These are phyloP conservation scores for Lactarius quietus DNA, from an alignment of 768 basidiomycete species.

Conservation along the genomic window DNA sequence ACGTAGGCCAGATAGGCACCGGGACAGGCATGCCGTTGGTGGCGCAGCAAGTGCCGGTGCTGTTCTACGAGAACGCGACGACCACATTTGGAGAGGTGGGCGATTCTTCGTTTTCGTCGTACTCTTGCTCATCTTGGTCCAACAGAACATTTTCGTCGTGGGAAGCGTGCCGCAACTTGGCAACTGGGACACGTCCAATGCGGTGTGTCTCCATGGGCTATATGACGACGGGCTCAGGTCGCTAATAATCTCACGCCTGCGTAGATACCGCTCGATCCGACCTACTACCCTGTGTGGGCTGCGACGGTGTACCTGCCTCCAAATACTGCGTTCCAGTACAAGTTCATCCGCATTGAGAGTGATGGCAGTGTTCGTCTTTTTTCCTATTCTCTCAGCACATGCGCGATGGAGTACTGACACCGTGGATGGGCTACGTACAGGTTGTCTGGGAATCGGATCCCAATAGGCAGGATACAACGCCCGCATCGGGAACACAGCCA, in stretches of 20 bases:
- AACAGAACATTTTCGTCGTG: slow-evolving; percentile 56
- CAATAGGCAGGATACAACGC: slow-evolving; percentile 47
- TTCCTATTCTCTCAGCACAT: background rate
- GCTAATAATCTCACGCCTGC: background rate
- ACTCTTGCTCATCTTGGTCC: background rate
- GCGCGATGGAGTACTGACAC: slow-evolving; percentile 31
- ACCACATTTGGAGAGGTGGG: slow-evolving; percentile 56
- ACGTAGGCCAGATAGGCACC: slow-evolving; percentile 23
- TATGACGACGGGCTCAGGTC: background rate
- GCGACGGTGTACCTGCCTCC: slow-evolving; percentile 49
- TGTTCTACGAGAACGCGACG: slow-evolving; percentile 51
- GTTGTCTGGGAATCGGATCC: slow-evolving; percentile 63
- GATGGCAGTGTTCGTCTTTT: slow-evolving; percentile 43
- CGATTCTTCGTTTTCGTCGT: background rate
- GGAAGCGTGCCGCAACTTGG: slow-evolving; percentile 56
- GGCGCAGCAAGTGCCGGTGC: slow-evolving; percentile 10
- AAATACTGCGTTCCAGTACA: slow-evolving; percentile 51
- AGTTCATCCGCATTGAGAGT: slow-evolving; percentile 55
- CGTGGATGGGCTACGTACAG: background rate
- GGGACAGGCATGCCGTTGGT: background rate
- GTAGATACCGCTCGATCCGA: slow-evolving; percentile 51
- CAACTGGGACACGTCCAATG: slow-evolving; percentile 44
- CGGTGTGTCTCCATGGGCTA: slow-evolving; percentile 36
- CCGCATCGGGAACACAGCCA: slow-evolving; percentile 31
- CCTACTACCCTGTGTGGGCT: slow-evolving; percentile 53